Evolutionary conservation across 805 yeast genomes (phyloP), one percentile per base, ranked within the genome.

Genomic region (Saturnispora serradocipensis): DNA sequence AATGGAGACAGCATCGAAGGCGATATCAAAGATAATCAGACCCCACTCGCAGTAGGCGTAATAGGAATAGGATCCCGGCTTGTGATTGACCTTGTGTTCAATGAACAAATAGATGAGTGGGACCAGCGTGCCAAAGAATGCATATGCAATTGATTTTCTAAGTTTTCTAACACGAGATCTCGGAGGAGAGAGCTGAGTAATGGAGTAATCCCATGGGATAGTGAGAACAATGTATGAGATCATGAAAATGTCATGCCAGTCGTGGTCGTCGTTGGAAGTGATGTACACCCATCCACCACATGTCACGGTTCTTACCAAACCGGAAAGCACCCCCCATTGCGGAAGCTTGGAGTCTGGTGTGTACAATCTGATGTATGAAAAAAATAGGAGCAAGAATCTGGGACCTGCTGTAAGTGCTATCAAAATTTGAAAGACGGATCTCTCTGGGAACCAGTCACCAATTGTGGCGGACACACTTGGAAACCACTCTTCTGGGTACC

Each of bases 201-300:
- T 78, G 45, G 80, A 68, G 22, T 82, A 67, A 47, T 88, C 85
- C 97, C 97, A 93, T 2, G 99, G 99, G 38, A 91, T 72, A 1
- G 98, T 90, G 55, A 91, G 73, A 1, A 89, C 77, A 53, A 93
- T 85, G 68, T 93, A 93, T 27, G 84, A 66, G 54, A 93, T 88
- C 99, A 93, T 93, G 65, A 91, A 91, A 43, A 93, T 80, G 63
- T 93, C 98, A 66, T 93, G 99, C 72, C 84, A 82, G 67, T 91
- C 96, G 60, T 91, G 98, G 65, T 93, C 97, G 67, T 93, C 99
- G 1, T 97, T 88, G 6, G 96, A 86, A 1, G 99, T 93, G 56
- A 93, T 86, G 64, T 93, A 93, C 7, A 95, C 96, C 97, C 98
- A 93, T 11, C 98, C 98, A 63, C 99, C 99, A 63, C 98, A 93